Evolutionary conservation across 2,329 filamentous ascomycete genomes (phyloP).

Genomic region (Aspergillus sergii): DNA sequence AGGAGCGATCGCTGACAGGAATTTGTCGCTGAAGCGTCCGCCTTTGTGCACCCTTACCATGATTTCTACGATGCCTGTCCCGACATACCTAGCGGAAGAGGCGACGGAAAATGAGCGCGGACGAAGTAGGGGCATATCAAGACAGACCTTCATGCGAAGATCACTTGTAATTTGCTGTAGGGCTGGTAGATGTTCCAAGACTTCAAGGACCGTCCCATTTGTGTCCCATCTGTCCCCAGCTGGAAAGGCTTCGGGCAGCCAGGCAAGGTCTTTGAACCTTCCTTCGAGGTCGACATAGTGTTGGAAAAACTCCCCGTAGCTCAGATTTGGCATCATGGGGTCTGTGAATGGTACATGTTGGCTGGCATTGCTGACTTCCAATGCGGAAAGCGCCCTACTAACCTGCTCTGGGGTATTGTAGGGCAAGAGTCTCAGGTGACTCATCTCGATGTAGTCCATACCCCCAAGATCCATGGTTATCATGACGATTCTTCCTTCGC

Average conservation of each 20-base stretch:
- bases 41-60: neutral
- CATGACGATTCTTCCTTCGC: neutral
- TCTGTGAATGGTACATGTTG: neutral
- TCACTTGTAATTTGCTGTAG: neutral
- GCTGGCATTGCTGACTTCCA: neutral
- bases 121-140: neutral
- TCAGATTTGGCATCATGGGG: neutral
- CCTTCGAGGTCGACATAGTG: neutral
- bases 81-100: neutral
- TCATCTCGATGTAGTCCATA: constrained; percentile 1
- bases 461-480: neutral
- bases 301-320: neutral
- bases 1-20: neutral
- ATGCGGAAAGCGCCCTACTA: neutral
- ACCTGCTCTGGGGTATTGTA: neutral
- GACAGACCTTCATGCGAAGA: neutral
- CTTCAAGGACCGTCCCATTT: neutral
- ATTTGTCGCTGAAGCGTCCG: constrained; percentile 6
- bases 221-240: neutral
- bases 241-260: neutral
- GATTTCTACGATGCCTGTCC: neutral
- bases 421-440: constrained; percentile 1
- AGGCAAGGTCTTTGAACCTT: neutral
- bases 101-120: constrained; percentile 6
- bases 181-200: neutral